phyloP scores from a whole-genome alignment of 345 rosid species.

The Microcos paniculata region DNA sequence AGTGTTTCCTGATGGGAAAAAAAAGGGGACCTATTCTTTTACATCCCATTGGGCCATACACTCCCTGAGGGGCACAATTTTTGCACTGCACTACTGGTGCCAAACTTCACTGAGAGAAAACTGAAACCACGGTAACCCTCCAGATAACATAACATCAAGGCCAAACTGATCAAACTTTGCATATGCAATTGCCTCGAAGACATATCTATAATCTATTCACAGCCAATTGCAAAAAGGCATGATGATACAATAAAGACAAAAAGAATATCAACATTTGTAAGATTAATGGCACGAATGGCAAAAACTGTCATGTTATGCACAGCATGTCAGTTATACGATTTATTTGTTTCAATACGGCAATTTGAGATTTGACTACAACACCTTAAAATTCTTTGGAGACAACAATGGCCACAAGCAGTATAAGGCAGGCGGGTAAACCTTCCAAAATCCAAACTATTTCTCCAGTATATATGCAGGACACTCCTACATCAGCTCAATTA shows the following conservation, averaged over 20 bases:
- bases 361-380: background rate
- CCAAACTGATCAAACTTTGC: background rate
- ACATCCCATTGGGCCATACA: background rate
- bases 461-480: background rate
- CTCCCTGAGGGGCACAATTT: background rate
- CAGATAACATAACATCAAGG: background rate
- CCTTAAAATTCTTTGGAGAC: background rate
- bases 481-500: slow-evolving; percentile 3
- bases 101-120: background rate
- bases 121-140: background rate
- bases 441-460: slow-evolving; percentile 14
- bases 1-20: too few species aligned
- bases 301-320: background rate
- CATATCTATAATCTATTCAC: background rate
- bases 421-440: slow-evolving; percentile 3
- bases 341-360: slow-evolving; percentile 3
- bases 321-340: background rate
- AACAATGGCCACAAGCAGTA: background rate
- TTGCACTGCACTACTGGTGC: background rate
- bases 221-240: background rate
- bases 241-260: background rate
- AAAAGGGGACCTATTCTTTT: too few species aligned
- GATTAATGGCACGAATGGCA: background rate
- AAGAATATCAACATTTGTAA: background rate
- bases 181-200: background rate